Evolutionary conservation across 1,284 basidiomycete genomes (phyloP).

Genomic region (Pseudozyma flocculosa): DNA sequence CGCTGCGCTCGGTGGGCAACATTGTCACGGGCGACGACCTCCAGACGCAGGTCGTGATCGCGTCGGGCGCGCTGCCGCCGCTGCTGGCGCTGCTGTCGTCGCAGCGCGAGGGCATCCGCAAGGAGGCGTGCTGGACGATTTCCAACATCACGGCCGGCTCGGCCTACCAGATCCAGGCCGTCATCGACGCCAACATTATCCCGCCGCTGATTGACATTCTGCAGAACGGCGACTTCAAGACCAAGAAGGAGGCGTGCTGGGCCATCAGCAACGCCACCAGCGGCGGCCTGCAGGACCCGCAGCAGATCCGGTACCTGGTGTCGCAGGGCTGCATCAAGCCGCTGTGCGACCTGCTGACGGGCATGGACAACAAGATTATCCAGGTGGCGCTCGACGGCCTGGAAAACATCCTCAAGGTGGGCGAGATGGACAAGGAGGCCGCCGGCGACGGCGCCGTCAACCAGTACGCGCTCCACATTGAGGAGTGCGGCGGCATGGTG

Average conservation of each 20-base stretch:
- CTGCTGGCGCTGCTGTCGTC: slow-evolving; percentile 88
- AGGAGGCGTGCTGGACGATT: slow-evolving; percentile 99
- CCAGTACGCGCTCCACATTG: slow-evolving; percentile 90
- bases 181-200: slow-evolving; percentile 75
- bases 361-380: slow-evolving; percentile 99
- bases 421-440: slow-evolving; percentile 89
- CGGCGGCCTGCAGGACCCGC: slow-evolving; percentile 92
- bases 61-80: slow-evolving; percentile 90
- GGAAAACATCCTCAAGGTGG: slow-evolving; percentile 98
- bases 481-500: slow-evolving; percentile 92
- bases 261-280: slow-evolving; percentile 99
- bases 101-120: slow-evolving; percentile 88
- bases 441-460: slow-evolving; percentile 82
- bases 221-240: slow-evolving; percentile 97
- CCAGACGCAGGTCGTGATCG: slow-evolving; percentile 97
- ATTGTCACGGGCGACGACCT: slow-evolving; percentile 98
- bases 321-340: slow-evolving; percentile 98
- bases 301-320: slow-evolving; percentile 97
- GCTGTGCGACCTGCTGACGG: slow-evolving; percentile 88
- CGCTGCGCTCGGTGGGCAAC: slow-evolving; percentile 94
- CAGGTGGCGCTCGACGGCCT: slow-evolving; percentile 95
- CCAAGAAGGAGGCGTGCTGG: slow-evolving; percentile 99
- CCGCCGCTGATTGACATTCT: slow-evolving; percentile 98
- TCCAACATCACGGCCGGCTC: slow-evolving; percentile 98
- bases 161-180: slow-evolving; percentile 89